phyloP scores from a whole-genome alignment of 257 asterid genomes.

The Lithospermum erythrorhizon region DNA sequence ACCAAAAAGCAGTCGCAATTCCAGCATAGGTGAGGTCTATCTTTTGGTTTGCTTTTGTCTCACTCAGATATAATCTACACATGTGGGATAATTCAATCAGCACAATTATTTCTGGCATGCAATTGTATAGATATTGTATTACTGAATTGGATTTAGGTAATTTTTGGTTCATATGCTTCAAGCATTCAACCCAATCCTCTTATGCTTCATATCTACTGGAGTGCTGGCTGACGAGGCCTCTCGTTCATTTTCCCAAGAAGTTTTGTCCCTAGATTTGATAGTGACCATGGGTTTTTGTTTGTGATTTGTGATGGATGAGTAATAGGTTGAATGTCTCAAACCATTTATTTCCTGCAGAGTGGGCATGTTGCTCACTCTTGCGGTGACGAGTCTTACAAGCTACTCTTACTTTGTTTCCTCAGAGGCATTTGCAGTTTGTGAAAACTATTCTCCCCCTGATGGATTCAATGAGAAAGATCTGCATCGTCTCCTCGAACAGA shows the following conservation, averaged over 20 bases:
- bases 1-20: conserved; percentile 98
- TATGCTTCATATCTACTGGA: not conserved
- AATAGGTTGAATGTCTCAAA: not conserved
- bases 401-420: conserved; percentile 9
- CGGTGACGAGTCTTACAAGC: too few species aligned
- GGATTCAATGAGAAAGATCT: conserved; percentile 86
- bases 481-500: conserved; percentile 74
- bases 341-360: not conserved
- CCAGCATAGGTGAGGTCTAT: conserved; percentile 68
- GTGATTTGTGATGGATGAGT: not conserved
- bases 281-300: not conserved
- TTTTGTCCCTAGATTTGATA: not conserved
- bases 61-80: not conserved
- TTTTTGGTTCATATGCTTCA: too few species aligned
- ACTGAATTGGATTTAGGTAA: too few species aligned
- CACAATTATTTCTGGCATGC: not conserved
- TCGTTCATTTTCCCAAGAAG: not conserved
- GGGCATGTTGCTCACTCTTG: not conserved
- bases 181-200: not conserved
- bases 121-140: too few species aligned
- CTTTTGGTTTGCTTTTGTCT: conserved; percentile 3
- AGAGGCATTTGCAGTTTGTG: conserved; percentile 98
- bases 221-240: not conserved
- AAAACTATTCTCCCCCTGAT: conserved; percentile 87
- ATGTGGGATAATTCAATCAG: too few species aligned